Evolutionary conservation across 306 rosid species (phyloP), one percentile per base, ranked within the genome.

Genomic region (Glycine soja): DNA sequence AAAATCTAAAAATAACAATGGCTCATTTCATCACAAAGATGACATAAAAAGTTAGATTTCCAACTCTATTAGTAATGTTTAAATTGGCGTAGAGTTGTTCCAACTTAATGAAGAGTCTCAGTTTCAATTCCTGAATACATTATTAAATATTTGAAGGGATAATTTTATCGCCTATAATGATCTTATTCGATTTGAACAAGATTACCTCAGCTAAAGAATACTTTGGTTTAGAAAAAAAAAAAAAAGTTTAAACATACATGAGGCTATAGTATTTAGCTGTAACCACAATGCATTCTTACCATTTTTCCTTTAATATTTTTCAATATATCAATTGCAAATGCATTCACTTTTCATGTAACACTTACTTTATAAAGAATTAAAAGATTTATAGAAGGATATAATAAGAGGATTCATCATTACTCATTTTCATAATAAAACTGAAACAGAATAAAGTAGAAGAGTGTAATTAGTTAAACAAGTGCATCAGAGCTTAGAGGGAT

Each of bases 401-500:
- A 2, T 11, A 2, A 61, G 42, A 61, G 45, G 34, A 32, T 12
- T 32, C 6, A 9, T 2, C 70, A 13, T 34, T 36, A 36, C 10
- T 63, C 18, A 63, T 62, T 32, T 62, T 62, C 16, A 11, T 1
- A 32, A 59, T 24, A 59, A 24, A 24, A 24, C 30, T 24, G 2
- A 24, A 24, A 24, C 30, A 24, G 30, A 1, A 24, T 45, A 45
- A 45, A 40, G 12, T 72, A 66, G 34, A 72, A 34, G 54, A 36
- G 14, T 36, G 3, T 40, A 40, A 42, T 54, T 56, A 70, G n/a
- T 87, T 80, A 91, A 80, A 85, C 85, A 75, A 65, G 80, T 48
- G 81, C 79, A 6, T 81, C 85, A 74, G 77, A 87, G 82, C 67
- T 75, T 18, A 90, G 84, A 38, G 78, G 77, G 42, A 54, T 0